phyloP scores from a whole-genome alignment of 805 yeast species.

The Metschnikowia lochheadii region DNA sequence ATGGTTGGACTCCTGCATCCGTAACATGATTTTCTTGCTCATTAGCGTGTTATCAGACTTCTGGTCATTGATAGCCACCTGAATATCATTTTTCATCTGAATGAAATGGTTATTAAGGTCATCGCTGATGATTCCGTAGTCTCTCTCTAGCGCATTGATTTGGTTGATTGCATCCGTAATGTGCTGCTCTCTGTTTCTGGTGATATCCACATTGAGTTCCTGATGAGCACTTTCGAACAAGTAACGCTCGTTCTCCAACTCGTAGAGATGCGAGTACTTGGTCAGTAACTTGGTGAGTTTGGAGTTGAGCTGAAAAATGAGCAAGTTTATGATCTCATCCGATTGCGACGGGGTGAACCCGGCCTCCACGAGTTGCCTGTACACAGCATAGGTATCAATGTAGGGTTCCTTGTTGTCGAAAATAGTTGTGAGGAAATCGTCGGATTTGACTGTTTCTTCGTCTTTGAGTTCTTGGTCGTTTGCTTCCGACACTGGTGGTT shows the following conservation, averaged over 20 bases:
- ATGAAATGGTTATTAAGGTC: conserved; percentile 63
- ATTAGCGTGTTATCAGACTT: conserved; percentile 77
- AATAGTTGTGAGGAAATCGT: conserved; percentile 53
- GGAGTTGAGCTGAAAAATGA: conserved; percentile 41
- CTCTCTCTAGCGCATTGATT: conserved; percentile 66
- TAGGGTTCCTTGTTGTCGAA: conserved; percentile 44
- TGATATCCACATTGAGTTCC: conserved; percentile 76
- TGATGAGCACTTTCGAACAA: conserved; percentile 89
- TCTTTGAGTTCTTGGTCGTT: not conserved
- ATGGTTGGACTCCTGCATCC: conserved; percentile 78
- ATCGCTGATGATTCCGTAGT: conserved; percentile 68
- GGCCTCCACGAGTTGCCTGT: conserved; percentile 45
- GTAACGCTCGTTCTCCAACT: conserved; percentile 82
- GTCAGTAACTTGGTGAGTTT: conserved; percentile 41
- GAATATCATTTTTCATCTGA: conserved; percentile 64
- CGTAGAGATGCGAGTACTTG: conserved; percentile 53
- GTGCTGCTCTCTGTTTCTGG: conserved; percentile 65
- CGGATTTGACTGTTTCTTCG: conserved; percentile 12
- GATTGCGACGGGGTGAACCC: conserved; percentile 65
- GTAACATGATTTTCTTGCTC: conserved; percentile 61
- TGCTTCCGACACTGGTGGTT: not conserved
- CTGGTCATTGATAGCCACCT: conserved; percentile 81
- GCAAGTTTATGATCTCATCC: conserved; percentile 49
- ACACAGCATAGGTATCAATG: conserved; percentile 49
- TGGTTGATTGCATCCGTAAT: conserved; percentile 63